Conservation (phyloP, 108 stramenopile genomes). For the Cyclotella cryptica region DNA sequence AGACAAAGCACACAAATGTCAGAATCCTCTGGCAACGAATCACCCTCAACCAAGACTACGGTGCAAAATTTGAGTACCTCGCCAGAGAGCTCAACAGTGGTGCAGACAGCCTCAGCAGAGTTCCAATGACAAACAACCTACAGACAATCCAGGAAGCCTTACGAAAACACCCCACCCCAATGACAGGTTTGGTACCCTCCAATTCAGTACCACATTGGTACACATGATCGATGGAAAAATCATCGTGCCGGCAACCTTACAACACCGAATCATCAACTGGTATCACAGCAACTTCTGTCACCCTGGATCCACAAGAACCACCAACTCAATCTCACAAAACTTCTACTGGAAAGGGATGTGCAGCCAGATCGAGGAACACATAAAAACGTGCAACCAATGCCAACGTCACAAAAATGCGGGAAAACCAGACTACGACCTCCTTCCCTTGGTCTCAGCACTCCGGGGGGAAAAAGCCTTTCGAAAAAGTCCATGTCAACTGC, state of each 20-base stretch:
- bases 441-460: constrained; percentile 4
- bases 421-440: constrained; percentile 9
- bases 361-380: constrained; percentile 1
- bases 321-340: constrained; percentile 4
- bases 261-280: constrained; percentile 17
- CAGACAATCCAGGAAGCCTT: background rate
- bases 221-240: constrained; percentile 6
- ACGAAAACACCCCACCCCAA: background rate
- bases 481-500: no score
- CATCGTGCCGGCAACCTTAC: constrained; percentile 11
- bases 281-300: constrained; percentile 32
- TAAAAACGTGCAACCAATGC: constrained; percentile 17
- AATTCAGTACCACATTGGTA: background rate
- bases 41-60: constrained; percentile 3
- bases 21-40: background rate
- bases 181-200: no score
- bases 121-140: constrained; percentile 8
- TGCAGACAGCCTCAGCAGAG: constrained; percentile 14
- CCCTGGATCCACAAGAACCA: constrained; percentile 14
- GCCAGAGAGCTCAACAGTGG: constrained; percentile 15
- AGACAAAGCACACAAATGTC: constrained; percentile 4
- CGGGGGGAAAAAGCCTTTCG: no score
- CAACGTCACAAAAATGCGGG: constrained; percentile 15
- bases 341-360: constrained; percentile 15
- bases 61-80: constrained; percentile 5